phyloP scores from a whole-genome alignment of 139 green algal genomes.

The Axilococcus clingmanii region DNA sequence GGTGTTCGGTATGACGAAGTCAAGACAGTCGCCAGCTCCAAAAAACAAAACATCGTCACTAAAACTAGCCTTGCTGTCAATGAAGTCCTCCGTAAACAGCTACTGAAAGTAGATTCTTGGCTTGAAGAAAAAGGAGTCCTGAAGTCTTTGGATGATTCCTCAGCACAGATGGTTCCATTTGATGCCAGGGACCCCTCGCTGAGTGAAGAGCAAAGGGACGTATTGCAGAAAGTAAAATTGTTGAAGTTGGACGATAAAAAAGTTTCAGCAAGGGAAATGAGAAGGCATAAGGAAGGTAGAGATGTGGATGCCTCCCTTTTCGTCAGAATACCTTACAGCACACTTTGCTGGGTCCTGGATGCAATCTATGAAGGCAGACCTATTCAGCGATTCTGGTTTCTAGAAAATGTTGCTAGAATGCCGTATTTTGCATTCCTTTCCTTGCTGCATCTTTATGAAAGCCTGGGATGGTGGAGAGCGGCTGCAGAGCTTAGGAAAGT shows the following conservation, averaged over 20 bases:
- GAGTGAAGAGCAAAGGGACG: constrained; percentile 8
- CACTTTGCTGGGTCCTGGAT: constrained; percentile 67
- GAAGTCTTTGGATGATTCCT: constrained; percentile 28
- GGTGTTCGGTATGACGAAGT: constrained; percentile 61
- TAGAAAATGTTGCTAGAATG: constrained; percentile 89
- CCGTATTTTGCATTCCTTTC: constrained; percentile 95
- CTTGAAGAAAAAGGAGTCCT: constrained; percentile 36
- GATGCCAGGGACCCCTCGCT: constrained; percentile 6
- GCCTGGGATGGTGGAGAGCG: constrained; percentile 77
- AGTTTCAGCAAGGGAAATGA: constrained; percentile 65
- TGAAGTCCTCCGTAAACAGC: not conserved
- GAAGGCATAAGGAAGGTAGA: constrained; percentile 17
- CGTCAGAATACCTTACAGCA: constrained; percentile 52
- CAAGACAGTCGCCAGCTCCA: constrained; percentile 20
- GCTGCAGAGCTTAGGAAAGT: constrained; percentile 72
- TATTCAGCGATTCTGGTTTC: constrained; percentile 83
- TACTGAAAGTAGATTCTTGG: constrained; percentile 22
- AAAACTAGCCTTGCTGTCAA: not conserved
- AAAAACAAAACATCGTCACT: not conserved
- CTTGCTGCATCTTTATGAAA: constrained; percentile 89
- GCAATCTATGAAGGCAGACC: constrained; percentile 58
- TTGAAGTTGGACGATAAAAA: constrained; percentile 67
- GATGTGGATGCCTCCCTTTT: constrained; percentile 5
- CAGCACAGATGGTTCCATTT: constrained; percentile 10
- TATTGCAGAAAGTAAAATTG: constrained; percentile 31